These are phyloP conservation scores for Penicillium sp. DNA, from an alignment of 2,329 filamentous ascomycete species.

Conservation along the genomic window DNA sequence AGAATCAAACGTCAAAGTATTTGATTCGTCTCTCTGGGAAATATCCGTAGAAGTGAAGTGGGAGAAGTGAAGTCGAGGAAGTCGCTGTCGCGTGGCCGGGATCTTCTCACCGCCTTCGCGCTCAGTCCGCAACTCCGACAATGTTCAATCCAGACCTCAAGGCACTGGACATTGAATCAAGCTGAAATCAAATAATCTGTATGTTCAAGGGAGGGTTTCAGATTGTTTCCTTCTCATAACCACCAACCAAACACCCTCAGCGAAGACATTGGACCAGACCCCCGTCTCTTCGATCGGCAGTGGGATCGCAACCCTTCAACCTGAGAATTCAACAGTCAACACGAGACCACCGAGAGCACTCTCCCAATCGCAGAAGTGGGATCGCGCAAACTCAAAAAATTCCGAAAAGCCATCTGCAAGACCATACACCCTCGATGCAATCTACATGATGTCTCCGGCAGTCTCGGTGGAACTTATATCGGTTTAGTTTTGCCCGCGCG, in stretches of 20 bases:
- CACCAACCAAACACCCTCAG: background rate
- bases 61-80: background rate
- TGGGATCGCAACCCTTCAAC: constrained; percentile 3
- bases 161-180: background rate
- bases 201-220: background rate
- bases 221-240: background rate
- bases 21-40: too few species aligned
- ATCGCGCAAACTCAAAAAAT: background rate
- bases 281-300: background rate
- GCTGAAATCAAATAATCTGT: background rate
- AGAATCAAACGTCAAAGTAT: too few species aligned
- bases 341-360: background rate
- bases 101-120: constrained; percentile 4
- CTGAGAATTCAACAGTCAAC: constrained; percentile 2
- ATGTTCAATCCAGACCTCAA: background rate
- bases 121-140: constrained; percentile 9
- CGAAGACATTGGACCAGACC: background rate
- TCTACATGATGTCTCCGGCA: constrained; percentile 19
- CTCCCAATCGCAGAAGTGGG: background rate
- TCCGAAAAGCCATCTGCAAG: background rate
- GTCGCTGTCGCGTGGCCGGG: background rate
- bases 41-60: background rate
- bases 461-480: constrained; percentile 15
- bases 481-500: constrained; percentile 19
- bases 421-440: constrained; percentile 1